phyloP scores from a whole-genome alignment of 768 basidiomycete species.

The Tulasnella sp. region DNA sequence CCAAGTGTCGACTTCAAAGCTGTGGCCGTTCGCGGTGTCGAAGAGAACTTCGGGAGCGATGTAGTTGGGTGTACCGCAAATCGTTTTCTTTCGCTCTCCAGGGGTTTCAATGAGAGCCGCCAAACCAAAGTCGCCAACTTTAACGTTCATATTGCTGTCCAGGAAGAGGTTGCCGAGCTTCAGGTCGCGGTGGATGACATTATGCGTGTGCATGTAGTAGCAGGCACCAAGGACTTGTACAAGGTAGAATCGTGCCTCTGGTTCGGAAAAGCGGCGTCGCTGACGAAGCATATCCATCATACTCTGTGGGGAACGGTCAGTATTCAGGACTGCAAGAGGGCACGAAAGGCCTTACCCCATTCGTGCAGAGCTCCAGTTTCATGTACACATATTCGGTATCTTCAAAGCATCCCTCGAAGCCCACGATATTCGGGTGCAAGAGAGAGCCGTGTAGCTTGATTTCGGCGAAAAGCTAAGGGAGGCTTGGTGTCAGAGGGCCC shows the following conservation, averaged over 20 bases:
- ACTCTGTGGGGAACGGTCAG: slow-evolving; percentile 23
- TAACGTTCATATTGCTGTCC: slow-evolving; percentile 85
- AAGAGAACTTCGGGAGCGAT: slow-evolving; percentile 97
- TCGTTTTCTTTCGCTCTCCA: slow-evolving; percentile 96
- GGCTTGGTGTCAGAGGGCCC: background rate
- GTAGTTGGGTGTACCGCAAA: slow-evolving; percentile 97
- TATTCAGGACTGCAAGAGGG: background rate
- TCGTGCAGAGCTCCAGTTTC: slow-evolving; percentile 85
- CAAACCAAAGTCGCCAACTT: slow-evolving; percentile 95
- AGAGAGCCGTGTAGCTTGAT: slow-evolving; percentile 95
- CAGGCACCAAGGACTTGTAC: slow-evolving; percentile 93
- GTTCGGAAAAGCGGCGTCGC: slow-evolving; percentile 80
- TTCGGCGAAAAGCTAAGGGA: slow-evolving; percentile 82
- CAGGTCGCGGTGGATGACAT: slow-evolving; percentile 95
- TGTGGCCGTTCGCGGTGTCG: slow-evolving; percentile 91
- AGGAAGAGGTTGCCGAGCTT: slow-evolving; percentile 95
- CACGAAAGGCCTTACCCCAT: slow-evolving; percentile 44
- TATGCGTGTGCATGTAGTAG: slow-evolving; percentile 93
- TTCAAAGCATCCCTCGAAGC: slow-evolving; percentile 86
- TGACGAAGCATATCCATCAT: slow-evolving; percentile 81
- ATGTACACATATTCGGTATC: slow-evolving; percentile 95
- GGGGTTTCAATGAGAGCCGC: slow-evolving; percentile 94
- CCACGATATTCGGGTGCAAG: slow-evolving; percentile 87
- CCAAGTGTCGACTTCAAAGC: slow-evolving; percentile 98
- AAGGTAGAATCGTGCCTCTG: slow-evolving; percentile 87